phyloP scores from a whole-genome alignment of 2,329 filamentous ascomycete species.

The Cytospora chrysosperma region DNA sequence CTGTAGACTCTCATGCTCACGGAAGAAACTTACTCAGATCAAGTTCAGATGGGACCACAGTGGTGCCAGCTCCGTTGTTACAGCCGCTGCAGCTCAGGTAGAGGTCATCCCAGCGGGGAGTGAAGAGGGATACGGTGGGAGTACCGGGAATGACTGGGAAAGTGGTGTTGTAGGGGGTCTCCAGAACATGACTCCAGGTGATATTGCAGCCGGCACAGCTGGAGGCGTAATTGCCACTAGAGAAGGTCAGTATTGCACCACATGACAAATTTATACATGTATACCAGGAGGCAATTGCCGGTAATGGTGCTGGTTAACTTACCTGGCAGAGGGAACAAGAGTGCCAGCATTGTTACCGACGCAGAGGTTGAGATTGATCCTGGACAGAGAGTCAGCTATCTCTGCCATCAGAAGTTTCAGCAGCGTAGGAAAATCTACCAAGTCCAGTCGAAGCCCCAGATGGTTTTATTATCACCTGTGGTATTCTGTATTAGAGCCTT shows the following conservation, averaged over 20 bases:
- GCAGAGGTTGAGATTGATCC: conserved; percentile 39
- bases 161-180: conserved; percentile 32
- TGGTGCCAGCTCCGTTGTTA: not conserved
- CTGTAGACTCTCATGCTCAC: not conserved
- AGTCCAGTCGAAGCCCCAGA: conserved; percentile 41
- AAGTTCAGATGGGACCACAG: not conserved
- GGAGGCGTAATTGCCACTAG: conserved; percentile 32
- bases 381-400: conserved; percentile 23
- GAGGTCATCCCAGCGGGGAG: conserved; percentile 14
- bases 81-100: conserved; percentile 16
- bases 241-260: not conserved
- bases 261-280: too few relatives aligned
- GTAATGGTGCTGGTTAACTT: not conserved
- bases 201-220: conserved; percentile 33
- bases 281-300: too few relatives aligned
- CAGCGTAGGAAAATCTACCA: conserved; percentile 31
- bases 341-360: conserved; percentile 30
- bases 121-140: conserved; percentile 31
- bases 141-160: conserved; percentile 26
- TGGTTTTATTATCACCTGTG: conserved; percentile 32
- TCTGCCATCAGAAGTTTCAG: not conserved
- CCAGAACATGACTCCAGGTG: conserved; percentile 28
- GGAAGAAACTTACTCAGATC: conserved; percentile 7
- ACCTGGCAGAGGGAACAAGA: conserved; percentile 22
- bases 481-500: not conserved